Base-by-base conservation (phyloP, 164 flowering plant species). In the Tetracentron sinense region DNA sequence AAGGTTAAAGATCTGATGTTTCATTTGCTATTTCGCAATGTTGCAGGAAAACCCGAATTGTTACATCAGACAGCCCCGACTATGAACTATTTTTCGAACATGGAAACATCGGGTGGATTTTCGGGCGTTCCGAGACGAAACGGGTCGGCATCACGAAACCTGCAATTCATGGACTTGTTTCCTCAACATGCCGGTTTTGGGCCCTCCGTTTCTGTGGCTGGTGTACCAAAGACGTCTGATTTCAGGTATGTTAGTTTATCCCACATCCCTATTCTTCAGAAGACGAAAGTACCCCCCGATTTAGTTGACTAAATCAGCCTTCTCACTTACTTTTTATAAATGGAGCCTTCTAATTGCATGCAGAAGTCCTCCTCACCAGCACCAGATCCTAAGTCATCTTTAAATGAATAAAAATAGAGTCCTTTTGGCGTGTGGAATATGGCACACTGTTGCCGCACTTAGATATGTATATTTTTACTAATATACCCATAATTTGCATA, bases 51-150 rank as follows among this genome's bases (percentile, higher is more conserved):
- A 27, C 46, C 64, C 2, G 78, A 65, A 42, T 19, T 56, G 19
- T 22, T 7, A 28, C 70, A 54, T 25, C 65, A 42, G 15, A 49
- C 73, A 2, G 33, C 14, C 1, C 2, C 69, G 17, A 70, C 77
- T 0, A 79, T 78, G 83, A 76, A 79, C 63, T 69, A 80, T 11
- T 69, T 83, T 35, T 80, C 82, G 22, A 48, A 42, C 17, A 61
- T 20, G 48, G 81, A 74, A 20, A 61, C 49, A 6, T 22, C 74
- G 4, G 38, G 60, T 20, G 69, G 44, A 20, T 49, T 35, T 48
- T 44, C 62, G 38, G 38, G 38, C 38, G 10, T 33, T 33, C 10
- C 11, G 44, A 16, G 2, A 12, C 15, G 44, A 38, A 38, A 38
- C 38, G 23, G 54, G 27, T 4, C 55, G 4, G 3, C 61, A 3